Base-by-base conservation (phyloP, 306 rosid species). In the Cicer judaicum region DNA sequence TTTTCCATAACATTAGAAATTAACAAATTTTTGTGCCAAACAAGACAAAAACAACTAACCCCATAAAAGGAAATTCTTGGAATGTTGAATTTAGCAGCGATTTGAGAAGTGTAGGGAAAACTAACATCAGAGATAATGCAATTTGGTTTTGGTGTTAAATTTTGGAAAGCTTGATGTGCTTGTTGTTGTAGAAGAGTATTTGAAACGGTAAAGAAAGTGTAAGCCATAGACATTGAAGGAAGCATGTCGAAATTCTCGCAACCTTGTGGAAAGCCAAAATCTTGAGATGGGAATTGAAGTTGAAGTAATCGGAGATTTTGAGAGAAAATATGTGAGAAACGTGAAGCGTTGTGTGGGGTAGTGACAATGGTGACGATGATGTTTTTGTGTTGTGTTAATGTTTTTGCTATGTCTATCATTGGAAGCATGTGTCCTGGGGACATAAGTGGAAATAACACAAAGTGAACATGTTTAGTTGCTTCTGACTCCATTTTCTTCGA, bases 1-100 rank as follows among this genome's bases (percentile, higher is more conserved):
- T 11, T 62, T 11, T 85, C 85, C 13, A 61, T 68, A 77, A 85
- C 78, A 8, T 74, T 66, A 14, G 74, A 70, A 9, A 47, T 40
- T 2, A 1, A 2, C 18, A 79, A 0, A 1, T 76, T 89, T 7
- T 38, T 36, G 4, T 13, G 8, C 65, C 89, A 78, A 47, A 75
- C 8, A 38, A 55, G 84, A 59, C 56, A 75, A 76, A 87, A 87
- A 39, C 92, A 86, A 39, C 82, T 7, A 0, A 60, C 19, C 9
- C 84, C 88, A n/a, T n/a, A 7, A 82, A 89, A 91, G 4, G 91
- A 81, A 13, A 92, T 70, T 84, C 96, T 79, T 1, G 93, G 97
- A 47, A 89, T 75, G 7, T 78, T 16, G 44, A 85, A 80, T 52
- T 74, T 82, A 10, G 8, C 46, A 10, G 90, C 87, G 16, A 92